Conservation (phyloP, 2,329 filamentous ascomycete genomes). For the Paraphoma sp. region DNA sequence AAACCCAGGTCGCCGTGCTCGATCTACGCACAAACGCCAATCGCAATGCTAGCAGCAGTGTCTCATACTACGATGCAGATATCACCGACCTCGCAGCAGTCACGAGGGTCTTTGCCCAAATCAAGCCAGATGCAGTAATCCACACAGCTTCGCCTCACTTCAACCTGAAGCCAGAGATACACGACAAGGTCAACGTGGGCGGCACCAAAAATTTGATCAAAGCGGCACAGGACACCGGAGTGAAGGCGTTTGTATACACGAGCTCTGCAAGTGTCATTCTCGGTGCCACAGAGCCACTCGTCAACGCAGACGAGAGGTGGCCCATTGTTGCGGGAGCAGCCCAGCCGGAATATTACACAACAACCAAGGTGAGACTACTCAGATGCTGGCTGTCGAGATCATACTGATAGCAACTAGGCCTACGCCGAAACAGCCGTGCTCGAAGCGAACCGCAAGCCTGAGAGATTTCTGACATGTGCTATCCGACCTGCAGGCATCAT, state of each 20-base stretch:
- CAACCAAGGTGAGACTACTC: conserved; percentile 51
- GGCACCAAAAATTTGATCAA: conserved; percentile 58
- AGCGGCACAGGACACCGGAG: conserved; percentile 55
- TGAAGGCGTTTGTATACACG: conserved; percentile 62
- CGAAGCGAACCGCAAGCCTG: conserved; percentile 54
- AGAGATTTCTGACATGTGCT: conserved; percentile 57
- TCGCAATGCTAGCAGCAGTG: conserved; percentile 48
- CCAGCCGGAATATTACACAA: conserved; percentile 60
- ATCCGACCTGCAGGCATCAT: conserved; percentile 61
- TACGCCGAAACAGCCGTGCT: conserved; percentile 57
- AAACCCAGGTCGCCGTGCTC: conserved; percentile 55
- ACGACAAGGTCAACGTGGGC: conserved; percentile 59
- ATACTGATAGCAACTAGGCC: conserved; percentile 36
- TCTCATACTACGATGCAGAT: conserved; percentile 59
- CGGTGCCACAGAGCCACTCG: conserved; percentile 52
- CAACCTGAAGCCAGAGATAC: conserved; percentile 47
- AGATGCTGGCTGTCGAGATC: neutral
- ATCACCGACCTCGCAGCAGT: conserved; percentile 55
- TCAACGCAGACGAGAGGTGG: conserved; percentile 59
- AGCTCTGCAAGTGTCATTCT: conserved; percentile 59
- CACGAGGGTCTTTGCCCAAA: conserved; percentile 49
- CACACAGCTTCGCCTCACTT: conserved; percentile 58
- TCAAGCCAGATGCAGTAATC: conserved; percentile 56
- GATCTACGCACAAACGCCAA: conserved; percentile 54
- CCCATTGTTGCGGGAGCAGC: conserved; percentile 53